phyloP scores from a whole-genome alignment of 2,329 filamentous ascomycete genomes.

The Colletotrichum sp. region DNA sequence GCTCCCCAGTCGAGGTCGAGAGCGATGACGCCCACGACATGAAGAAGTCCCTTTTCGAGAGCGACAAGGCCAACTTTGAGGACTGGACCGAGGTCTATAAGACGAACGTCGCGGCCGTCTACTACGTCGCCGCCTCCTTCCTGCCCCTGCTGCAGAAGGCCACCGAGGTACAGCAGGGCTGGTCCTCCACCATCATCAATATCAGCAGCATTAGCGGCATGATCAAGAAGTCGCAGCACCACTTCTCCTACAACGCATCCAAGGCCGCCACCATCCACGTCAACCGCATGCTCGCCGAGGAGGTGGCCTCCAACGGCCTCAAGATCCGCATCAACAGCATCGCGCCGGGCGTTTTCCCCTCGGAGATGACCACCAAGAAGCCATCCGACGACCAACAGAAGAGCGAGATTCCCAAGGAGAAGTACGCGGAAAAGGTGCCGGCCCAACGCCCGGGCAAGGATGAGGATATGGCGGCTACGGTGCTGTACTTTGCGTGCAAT shows the following conservation, averaged over 20 bases:
- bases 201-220: constrained; percentile 72
- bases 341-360: constrained; percentile 73
- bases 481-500: constrained; percentile 57
- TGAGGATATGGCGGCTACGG: constrained; percentile 72
- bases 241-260: constrained; percentile 67
- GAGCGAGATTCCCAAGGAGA: constrained; percentile 60
- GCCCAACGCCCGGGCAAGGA: constrained; percentile 70
- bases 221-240: constrained; percentile 66
- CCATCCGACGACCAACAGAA: constrained; percentile 55
- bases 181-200: constrained; percentile 68
- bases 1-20: constrained; percentile 58
- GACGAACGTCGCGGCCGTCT: constrained; percentile 76
- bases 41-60: constrained; percentile 70
- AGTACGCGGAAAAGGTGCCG: constrained; percentile 66
- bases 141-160: constrained; percentile 64
- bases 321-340: constrained; percentile 75
- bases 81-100: constrained; percentile 76
- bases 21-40: constrained; percentile 56
- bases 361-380: constrained; percentile 70
- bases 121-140: constrained; percentile 68
- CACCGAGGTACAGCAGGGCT: constrained; percentile 45
- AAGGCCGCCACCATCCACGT: constrained; percentile 72
- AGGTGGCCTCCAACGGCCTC: constrained; percentile 62
- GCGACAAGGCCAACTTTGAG: constrained; percentile 60
- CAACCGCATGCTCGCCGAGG: constrained; percentile 66